Evolutionary conservation across 768 basidiomycete species (phyloP).

Genomic region (Ramaria sp.): DNA sequence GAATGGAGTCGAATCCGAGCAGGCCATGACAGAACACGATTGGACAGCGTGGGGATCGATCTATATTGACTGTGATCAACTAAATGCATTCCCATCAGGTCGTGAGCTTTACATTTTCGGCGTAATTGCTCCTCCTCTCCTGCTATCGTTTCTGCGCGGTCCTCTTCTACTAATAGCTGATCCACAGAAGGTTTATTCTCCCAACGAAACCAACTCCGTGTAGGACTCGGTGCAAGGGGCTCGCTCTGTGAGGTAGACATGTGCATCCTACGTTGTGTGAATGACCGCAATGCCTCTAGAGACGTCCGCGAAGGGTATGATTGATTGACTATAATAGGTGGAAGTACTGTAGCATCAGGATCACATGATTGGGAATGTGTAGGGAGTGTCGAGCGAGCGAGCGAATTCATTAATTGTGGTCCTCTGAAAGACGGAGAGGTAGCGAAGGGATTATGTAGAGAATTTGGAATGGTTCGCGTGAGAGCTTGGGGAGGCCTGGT

Average conservation of each 20-base stretch:
- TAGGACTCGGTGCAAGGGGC: slow-evolving; percentile 10
- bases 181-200: slow-evolving; percentile 37
- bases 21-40: slow-evolving; percentile 94
- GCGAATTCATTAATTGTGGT: background rate
- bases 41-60: slow-evolving; percentile 71
- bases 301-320: slow-evolving; percentile 38
- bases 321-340: slow-evolving; percentile 13
- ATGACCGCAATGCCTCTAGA: slow-evolving; percentile 44
- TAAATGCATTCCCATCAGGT: background rate
- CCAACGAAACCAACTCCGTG: slow-evolving; percentile 39
- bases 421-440: background rate
- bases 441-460: background rate
- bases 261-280: slow-evolving; percentile 24
- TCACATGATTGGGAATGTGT: background rate
- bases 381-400: slow-evolving; percentile 4
- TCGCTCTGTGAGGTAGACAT: slow-evolving; percentile 14
- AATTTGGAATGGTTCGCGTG: background rate
- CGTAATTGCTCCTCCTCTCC: slow-evolving; percentile 34
- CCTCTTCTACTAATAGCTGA: slow-evolving; percentile 38
- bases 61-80: slow-evolving; percentile 24
- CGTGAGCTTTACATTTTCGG: slow-evolving; percentile 46
- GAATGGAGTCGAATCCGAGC: slow-evolving; percentile 80
- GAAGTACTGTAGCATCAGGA: background rate
- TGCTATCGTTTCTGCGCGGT: slow-evolving; percentile 36
- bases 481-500: slow-evolving; percentile 8